These are phyloP conservation scores for Puccinellia tenuiflora DNA, from an alignment of 176 grass and related monocot species.

Conservation along the genomic window DNA sequence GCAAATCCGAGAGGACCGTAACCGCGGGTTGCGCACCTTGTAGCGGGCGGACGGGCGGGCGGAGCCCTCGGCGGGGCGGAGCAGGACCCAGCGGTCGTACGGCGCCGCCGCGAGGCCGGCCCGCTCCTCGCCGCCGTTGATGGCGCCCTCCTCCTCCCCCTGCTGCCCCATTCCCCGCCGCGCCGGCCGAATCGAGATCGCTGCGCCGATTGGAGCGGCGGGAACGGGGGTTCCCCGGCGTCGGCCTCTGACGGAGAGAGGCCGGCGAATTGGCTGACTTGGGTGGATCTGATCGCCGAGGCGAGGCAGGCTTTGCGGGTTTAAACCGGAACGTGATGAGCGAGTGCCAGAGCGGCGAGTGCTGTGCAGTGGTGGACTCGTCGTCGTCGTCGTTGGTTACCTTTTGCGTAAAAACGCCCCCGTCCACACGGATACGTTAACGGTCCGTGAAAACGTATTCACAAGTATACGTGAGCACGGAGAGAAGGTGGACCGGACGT, in stretches of 20 bases:
- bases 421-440: not conserved
- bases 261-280: not conserved
- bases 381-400: not conserved
- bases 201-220: not conserved
- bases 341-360: not conserved
- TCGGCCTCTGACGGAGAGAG: too few relatives aligned
- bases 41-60: slow-evolving; percentile 38
- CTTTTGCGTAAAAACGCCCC: not conserved
- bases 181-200: not conserved
- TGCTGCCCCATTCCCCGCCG: slow-evolving; percentile 3
- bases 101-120: slow-evolving; percentile 34
- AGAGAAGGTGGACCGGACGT: too few relatives aligned
- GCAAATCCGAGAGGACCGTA: not conserved
- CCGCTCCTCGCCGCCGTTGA: slow-evolving; percentile 13
- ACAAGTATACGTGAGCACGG: too few relatives aligned
- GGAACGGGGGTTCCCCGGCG: not conserved
- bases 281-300: not conserved
- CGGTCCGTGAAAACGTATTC: not conserved
- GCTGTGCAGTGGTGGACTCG: not conserved
- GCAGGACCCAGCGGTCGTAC: slow-evolving; percentile 39
- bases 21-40: slow-evolving; percentile 16
- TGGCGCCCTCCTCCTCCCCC: slow-evolving; percentile 2
- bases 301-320: not conserved
- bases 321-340: not conserved
- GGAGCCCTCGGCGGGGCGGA: slow-evolving; percentile 20